Conservation (phyloP, 2,329 filamentous ascomycete genomes). For the Emergomyces pasteurianus region DNA sequence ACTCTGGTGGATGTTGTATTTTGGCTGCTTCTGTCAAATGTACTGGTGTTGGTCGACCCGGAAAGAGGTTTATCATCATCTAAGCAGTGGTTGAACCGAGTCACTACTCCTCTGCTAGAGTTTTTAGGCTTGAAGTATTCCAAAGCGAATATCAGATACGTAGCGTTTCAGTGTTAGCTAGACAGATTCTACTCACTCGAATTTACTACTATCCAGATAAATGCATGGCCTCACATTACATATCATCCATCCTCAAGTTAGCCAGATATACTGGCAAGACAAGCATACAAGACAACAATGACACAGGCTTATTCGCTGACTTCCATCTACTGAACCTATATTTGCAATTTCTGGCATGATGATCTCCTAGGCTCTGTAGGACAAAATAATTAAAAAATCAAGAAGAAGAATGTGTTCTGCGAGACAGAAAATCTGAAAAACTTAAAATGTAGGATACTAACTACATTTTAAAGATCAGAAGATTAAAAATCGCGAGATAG, state of each 20-base stretch:
- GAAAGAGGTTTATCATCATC: background rate
- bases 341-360: too few species aligned
- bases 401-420: too few species aligned
- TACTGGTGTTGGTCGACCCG: background rate
- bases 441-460: too few species aligned
- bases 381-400: too few species aligned
- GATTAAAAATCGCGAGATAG: too few species aligned
- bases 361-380: too few species aligned
- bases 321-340: background rate
- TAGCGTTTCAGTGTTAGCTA: background rate
- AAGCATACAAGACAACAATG: background rate
- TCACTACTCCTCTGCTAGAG: background rate
- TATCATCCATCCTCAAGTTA: too few species aligned
- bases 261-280: background rate
- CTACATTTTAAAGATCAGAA: too few species aligned
- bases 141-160: background rate
- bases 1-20: background rate
- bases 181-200: too few species aligned
- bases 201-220: background rate
- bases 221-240: too few species aligned
- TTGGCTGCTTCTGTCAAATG: background rate
- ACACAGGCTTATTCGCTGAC: background rate
- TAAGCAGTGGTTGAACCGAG: background rate
- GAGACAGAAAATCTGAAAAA: too few species aligned
- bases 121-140: background rate